Evolutionary conservation across 108 stramenopile genomes (phyloP).

Genomic region (Nitzschia putrida): DNA sequence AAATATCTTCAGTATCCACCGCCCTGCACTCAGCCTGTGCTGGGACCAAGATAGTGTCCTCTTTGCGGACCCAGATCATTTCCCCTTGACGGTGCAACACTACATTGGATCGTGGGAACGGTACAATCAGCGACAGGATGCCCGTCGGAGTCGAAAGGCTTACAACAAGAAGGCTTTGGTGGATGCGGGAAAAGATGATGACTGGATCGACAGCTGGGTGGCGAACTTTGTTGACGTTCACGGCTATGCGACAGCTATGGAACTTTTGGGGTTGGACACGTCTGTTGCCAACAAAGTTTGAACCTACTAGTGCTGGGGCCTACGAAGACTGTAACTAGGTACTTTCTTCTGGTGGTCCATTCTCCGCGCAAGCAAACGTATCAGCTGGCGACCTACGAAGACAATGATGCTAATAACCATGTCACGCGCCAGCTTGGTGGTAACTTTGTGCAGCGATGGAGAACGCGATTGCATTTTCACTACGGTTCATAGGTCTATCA

Average conservation of each 20-base stretch:
- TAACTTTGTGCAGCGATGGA: too few species aligned
- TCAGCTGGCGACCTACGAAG: too few species aligned
- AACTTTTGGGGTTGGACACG: background rate
- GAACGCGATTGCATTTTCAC: too few species aligned
- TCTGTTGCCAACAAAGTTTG: background rate
- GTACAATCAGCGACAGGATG: constrained; percentile 35
- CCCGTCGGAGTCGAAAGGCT: constrained; percentile 28
- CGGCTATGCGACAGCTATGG: constrained; percentile 24
- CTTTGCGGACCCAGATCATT: background rate
- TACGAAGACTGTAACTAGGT: too few species aligned
- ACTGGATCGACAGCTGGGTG: constrained; percentile 32
- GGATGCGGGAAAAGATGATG: constrained; percentile 19
- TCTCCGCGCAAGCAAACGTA: too few species aligned
- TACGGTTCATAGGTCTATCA: too few species aligned
- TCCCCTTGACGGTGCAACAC: constrained; percentile 23
- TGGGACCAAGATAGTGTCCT: background rate
- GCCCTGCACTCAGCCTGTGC: constrained; percentile 18
- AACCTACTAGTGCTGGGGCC: too few species aligned
- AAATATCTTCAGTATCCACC: constrained; percentile 11
- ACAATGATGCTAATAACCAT: too few species aligned
- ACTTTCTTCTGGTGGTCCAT: too few species aligned
- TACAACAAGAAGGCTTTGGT: constrained; percentile 26
- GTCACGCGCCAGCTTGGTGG: too few species aligned
- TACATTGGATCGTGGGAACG: constrained; percentile 42
- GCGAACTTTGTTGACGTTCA: constrained; percentile 21